phyloP scores from a whole-genome alignment of 164 flowering plant species.

The Vitis labrusca region DNA sequence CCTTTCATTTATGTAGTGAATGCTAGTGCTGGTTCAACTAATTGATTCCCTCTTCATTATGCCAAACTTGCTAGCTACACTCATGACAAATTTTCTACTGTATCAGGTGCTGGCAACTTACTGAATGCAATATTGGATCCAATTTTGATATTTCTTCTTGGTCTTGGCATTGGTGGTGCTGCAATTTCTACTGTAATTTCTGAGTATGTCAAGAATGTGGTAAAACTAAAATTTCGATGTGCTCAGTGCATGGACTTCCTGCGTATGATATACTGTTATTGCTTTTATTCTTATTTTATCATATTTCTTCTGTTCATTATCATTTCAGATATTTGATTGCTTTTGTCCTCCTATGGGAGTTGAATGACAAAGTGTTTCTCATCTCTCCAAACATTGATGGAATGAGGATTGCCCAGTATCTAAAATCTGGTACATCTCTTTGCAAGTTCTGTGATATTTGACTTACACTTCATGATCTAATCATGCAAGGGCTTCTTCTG shows the following conservation, averaged over 20 bases:
- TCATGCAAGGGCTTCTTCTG: too few relatives aligned
- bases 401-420: conserved; percentile 48
- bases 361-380: conserved; percentile 60
- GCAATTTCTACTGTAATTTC: conserved; percentile 92
- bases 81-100: not conserved
- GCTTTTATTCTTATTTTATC: not conserved
- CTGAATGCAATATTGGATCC: conserved; percentile 75
- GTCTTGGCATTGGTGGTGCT: conserved; percentile 85
- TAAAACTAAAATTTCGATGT: conserved; percentile 28
- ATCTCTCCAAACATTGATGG: conserved; percentile 55
- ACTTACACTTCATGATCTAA: not conserved
- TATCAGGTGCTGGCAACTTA: conserved; percentile 84
- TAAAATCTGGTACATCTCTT: conserved; percentile 67
- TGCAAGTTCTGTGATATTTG: not conserved
- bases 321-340: conserved; percentile 78
- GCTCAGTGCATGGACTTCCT: not conserved
- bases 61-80: not conserved
- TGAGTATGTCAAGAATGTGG: conserved; percentile 80
- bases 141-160: conserved; percentile 63
- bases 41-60: not conserved
- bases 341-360: conserved; percentile 72
- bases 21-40: not conserved
- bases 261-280: not conserved
- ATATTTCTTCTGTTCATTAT: conserved; percentile 5
- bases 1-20: too few relatives aligned